A percentile compares a stretch with the other conserved stretches of the same genome.
These are phyloP conservation scores for Neonothopanus nambi DNA, from an alignment of 1,284 basidiomycete species.

Conservation along the genomic window DNA sequence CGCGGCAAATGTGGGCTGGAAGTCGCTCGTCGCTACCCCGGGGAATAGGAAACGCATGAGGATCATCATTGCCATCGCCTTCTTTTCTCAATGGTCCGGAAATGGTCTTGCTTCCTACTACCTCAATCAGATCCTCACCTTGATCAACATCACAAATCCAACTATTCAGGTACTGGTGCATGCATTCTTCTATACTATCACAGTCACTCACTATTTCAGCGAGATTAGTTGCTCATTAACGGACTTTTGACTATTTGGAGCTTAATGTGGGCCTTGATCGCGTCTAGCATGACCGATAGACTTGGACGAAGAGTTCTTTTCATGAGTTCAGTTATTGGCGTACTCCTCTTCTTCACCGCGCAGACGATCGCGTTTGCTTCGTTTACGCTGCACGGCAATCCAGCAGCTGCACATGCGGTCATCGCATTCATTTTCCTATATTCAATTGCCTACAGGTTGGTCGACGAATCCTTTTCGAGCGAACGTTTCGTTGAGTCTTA, in stretches of 20 bases:
- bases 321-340: constrained; percentile 59
- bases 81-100: constrained; percentile 77
- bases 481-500: background rate
- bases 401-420: constrained; percentile 59
- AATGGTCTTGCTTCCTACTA: constrained; percentile 80
- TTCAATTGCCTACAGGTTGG: constrained; percentile 67
- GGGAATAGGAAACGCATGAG: constrained; percentile 70
- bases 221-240: constrained; percentile 61
- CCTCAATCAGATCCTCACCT: constrained; percentile 68
- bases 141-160: constrained; percentile 66
- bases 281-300: constrained; percentile 58
- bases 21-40: constrained; percentile 51
- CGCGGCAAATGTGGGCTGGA: constrained; percentile 58
- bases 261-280: constrained; percentile 58
- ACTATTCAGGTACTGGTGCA: constrained; percentile 45
- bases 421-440: constrained; percentile 79
- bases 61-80: constrained; percentile 68
- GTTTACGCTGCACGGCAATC: constrained; percentile 45
- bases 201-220: background rate
- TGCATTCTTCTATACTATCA: background rate
- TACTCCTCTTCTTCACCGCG: constrained; percentile 68
- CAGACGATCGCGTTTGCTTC: constrained; percentile 75
- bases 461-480: constrained; percentile 14
- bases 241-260: constrained; percentile 79
- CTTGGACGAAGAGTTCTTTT: constrained; percentile 65